Evolutionary conservation across 192 early-diverging fungal species (phyloP).

Genomic region (Backusella tarrabulga): DNA sequence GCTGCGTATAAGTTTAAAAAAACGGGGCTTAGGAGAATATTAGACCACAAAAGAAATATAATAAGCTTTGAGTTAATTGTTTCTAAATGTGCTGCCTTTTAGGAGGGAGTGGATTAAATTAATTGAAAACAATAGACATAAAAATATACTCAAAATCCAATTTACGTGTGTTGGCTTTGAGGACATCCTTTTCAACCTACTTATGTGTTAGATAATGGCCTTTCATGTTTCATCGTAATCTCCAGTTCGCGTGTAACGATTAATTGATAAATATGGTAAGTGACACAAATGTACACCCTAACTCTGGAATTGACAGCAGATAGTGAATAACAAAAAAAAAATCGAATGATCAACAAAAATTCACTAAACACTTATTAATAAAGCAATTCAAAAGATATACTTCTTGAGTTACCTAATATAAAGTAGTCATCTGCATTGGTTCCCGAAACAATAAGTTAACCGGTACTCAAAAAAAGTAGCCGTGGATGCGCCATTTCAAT

Average conservation of each 20-base stretch:
- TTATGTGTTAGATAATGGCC: neutral
- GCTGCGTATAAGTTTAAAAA: neutral
- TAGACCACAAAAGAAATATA: neutral
- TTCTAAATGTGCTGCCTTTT: neutral
- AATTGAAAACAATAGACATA: neutral
- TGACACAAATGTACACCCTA: neutral
- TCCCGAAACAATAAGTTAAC: neutral
- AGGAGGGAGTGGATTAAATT: neutral
- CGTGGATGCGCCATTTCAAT: neutral
- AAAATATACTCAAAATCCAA: neutral
- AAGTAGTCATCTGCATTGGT: neutral
- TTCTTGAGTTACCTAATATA: neutral
- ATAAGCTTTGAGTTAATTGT: neutral
- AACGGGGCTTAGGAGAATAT: neutral
- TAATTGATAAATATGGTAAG: neutral
- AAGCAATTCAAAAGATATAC: neutral
- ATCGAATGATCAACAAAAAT: neutral
- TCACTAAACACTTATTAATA: neutral
- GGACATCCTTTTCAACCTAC: neutral
- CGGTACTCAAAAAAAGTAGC: neutral
- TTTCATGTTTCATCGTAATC: too few relatives aligned
- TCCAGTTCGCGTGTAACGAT: neutral
- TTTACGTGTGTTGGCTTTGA: neutral
- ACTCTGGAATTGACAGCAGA: neutral
- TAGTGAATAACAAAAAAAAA: neutral